These are phyloP conservation scores for Nakataea oryzae DNA, from an alignment of 2,329 filamentous ascomycete genomes.

Conservation along the genomic window DNA sequence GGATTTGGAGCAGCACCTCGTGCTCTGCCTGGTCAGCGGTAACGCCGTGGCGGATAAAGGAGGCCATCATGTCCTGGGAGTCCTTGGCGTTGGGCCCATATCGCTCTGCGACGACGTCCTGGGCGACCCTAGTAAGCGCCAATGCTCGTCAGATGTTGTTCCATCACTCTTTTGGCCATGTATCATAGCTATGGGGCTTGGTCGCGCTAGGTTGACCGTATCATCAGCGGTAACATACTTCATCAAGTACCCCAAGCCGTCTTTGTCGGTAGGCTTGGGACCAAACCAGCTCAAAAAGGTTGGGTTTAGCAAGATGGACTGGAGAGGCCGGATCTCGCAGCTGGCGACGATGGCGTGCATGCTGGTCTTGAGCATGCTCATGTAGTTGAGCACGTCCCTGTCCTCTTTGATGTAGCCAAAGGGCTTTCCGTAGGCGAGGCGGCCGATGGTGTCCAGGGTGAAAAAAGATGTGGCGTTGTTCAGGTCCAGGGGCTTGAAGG, in stretches of 20 bases:
- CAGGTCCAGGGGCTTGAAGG: constrained; percentile 26
- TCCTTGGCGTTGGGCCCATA: constrained; percentile 27
- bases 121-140: constrained; percentile 21
- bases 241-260: constrained; percentile 16
- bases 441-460: constrained; percentile 38
- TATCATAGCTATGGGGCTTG: neutral
- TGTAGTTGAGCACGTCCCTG: constrained; percentile 29
- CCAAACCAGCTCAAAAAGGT: constrained; percentile 23
- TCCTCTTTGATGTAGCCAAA: constrained; percentile 33
- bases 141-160: neutral
- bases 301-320: constrained; percentile 10
- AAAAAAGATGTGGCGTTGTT: constrained; percentile 33
- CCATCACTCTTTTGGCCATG: too few species aligned
- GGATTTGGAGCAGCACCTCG: constrained; percentile 18
- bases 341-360: constrained; percentile 27
- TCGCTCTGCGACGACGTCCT: constrained; percentile 29
- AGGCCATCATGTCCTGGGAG: constrained; percentile 36
- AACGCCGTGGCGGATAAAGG: constrained; percentile 20
- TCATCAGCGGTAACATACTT: neutral
- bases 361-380: constrained; percentile 24
- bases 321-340: constrained; percentile 24
- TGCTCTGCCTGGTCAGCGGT: constrained; percentile 16
- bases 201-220: too few species aligned
- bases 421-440: constrained; percentile 31
- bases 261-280: constrained; percentile 14